These are phyloP conservation scores for Alternaria sp. DNA, from an alignment of 2,329 filamentous ascomycete species.

Conservation along the genomic window DNA sequence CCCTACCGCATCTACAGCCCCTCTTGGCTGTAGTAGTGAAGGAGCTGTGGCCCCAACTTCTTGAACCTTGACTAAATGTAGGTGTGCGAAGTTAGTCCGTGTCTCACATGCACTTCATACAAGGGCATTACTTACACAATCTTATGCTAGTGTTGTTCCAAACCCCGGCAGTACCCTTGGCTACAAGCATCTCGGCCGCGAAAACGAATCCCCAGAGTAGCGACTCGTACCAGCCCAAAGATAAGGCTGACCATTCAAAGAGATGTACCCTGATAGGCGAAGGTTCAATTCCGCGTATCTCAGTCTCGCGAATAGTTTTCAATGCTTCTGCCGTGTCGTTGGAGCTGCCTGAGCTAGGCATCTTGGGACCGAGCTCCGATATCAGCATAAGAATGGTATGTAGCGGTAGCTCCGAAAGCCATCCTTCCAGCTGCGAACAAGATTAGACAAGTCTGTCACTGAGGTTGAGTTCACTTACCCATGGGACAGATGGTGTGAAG, in stretches of 20 bases:
- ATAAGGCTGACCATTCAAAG: slow-evolving; percentile 92
- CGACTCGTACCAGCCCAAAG: slow-evolving; percentile 94
- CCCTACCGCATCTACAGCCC: slow-evolving; percentile 91
- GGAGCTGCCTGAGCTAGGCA: slow-evolving; percentile 57
- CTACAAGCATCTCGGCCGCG: slow-evolving; percentile 84
- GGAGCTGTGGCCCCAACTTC: slow-evolving; percentile 82
- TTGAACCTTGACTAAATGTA: slow-evolving; percentile 72
- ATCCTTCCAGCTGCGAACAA: slow-evolving; percentile 75
- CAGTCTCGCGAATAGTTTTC: slow-evolving; percentile 65
- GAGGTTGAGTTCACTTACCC: slow-evolving; percentile 59
- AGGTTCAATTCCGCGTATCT: slow-evolving; percentile 76
- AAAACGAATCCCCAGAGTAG: slow-evolving; percentile 95
- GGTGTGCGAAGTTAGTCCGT: background rate
- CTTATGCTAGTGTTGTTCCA: slow-evolving; percentile 93
- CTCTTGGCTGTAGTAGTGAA: slow-evolving; percentile 82
- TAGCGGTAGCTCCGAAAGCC: slow-evolving; percentile 89
- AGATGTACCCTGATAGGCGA: slow-evolving; percentile 80
- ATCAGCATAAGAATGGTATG: slow-evolving; percentile 86
- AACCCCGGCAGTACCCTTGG: slow-evolving; percentile 85
- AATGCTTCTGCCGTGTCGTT: slow-evolving; percentile 52
- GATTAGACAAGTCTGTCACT: slow-evolving; percentile 29
- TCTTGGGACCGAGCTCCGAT: slow-evolving; percentile 63
- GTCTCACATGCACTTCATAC: background rate
- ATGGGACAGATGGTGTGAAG: slow-evolving; percentile 81
- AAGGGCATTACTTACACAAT: slow-evolving; percentile 59